Evolutionary conservation across 208 protist genomes (phyloP).

Genomic region (Leishmania braziliensis): DNA sequence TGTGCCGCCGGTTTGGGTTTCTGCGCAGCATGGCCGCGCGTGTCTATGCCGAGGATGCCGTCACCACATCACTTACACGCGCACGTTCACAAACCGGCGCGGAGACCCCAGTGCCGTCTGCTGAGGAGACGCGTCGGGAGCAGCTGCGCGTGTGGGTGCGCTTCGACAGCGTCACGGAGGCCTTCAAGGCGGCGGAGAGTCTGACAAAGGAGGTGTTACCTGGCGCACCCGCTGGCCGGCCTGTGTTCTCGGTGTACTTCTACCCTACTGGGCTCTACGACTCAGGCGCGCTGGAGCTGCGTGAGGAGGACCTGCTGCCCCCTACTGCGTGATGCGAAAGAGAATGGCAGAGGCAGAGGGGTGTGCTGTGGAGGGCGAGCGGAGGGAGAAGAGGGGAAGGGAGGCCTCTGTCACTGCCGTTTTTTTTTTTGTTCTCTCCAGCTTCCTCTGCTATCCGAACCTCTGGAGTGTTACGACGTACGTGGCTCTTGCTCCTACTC

Average conservation of each 20-base stretch:
- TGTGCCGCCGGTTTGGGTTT: constrained; percentile 59
- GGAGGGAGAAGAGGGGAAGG: neutral
- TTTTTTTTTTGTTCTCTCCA: neutral
- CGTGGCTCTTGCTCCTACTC: neutral
- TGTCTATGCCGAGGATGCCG: constrained; percentile 30
- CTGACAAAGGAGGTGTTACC: constrained; percentile 26
- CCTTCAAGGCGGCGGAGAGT: constrained; percentile 76
- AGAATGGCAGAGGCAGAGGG: neutral
- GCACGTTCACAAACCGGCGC: neutral
- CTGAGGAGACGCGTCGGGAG: constrained; percentile 34
- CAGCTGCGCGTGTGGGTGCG: constrained; percentile 76
- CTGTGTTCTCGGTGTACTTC: constrained; percentile 48
- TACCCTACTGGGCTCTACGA: constrained; percentile 70
- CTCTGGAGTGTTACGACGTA: neutral
- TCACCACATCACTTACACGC: constrained; percentile 12
- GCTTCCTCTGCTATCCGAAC: neutral
- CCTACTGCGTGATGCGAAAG: neutral
- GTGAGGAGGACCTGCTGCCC: constrained; percentile 28
- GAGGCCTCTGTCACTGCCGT: neutral
- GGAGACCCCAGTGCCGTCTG: neutral
- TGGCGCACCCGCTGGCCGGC: constrained; percentile 15
- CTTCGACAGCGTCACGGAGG: constrained; percentile 83
- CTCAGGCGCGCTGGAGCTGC: constrained; percentile 38
- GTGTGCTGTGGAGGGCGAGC: neutral
- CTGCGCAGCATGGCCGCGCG: constrained; percentile 54